Base-by-base conservation (phyloP, 305 asterid species). In the Ruellia speciosa region DNA sequence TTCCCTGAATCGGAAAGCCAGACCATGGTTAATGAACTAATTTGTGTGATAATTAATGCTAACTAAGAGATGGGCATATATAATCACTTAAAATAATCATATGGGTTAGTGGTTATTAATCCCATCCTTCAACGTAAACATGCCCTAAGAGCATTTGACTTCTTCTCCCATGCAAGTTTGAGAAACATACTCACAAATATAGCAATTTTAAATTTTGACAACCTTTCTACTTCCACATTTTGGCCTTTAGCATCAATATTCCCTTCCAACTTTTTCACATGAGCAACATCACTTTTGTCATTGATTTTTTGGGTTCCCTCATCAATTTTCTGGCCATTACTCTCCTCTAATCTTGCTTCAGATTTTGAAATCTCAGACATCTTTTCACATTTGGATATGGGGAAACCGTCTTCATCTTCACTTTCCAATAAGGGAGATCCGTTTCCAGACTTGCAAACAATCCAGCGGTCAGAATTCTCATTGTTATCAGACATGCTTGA, bases 351-450 rank as follows among this genome's bases (percentile, higher is more conserved):
- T 50, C 54, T 65, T 54, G 66, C 40, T 63, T 59, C 60, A 63
- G 75, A 45, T 56, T 68, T 71, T 17, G 62, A 69, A 52, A 28
- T 16, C 16, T 66, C 73, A 66, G 71, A 31, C 65, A 62, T 75
- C n/a, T 60, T 62, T 61, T 58, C 76, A 58, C 37, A 18, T 14
- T 76, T 54, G 33, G 84, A 66, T 65, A 74, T 59, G 4, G 95
- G 98, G 62, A 88, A 82, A 37, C 98, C 98, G 76, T 90, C 96
- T 56, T 90, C 96, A 54, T 87, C 96, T 83, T 90, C 98, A 69
- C 94, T 84, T 67, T 83, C 95, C 63, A 79, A 48, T 31, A 65
- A 40, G 39, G 90, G 67, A 64, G 46, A 70, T 49, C 60, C 70
- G 43, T 66, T 54, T 63, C 70, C 70, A 66, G 70, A 45, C 75